Percentiles rank a stretch among this genome's conserved stretches.
Evolutionary conservation across 495 filamentous ascomycete species (phyloP).

Genomic region (Neurospora sp.): DNA sequence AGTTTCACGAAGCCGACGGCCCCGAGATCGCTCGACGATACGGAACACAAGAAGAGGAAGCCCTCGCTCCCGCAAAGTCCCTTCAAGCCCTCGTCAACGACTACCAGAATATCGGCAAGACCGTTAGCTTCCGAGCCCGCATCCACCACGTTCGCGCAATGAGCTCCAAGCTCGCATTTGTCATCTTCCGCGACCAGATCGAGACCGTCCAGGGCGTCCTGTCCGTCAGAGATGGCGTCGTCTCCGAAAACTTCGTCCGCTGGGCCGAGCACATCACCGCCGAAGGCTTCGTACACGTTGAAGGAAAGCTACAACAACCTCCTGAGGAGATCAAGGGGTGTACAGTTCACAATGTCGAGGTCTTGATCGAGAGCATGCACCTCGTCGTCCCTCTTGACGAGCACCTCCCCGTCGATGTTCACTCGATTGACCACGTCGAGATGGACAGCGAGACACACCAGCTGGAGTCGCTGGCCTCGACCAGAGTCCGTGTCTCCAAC

Average conservation of each 20-base stretch:
- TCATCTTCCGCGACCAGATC: conserved; percentile 73
- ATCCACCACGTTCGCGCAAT: conserved; percentile 76
- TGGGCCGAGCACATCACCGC: conserved; percentile 69
- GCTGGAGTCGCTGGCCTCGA: conserved; percentile 29
- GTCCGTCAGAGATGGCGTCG: conserved; percentile 40
- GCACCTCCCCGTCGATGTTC: conserved; percentile 63
- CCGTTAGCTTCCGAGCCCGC: conserved; percentile 70
- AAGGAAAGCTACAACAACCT: conserved; percentile 64
- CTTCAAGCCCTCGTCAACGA: conserved; percentile 14
- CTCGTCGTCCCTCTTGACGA: conserved; percentile 50
- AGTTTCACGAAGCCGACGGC: conserved; percentile 33
- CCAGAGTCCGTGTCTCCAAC: conserved; percentile 55
- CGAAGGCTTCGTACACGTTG: conserved; percentile 72
- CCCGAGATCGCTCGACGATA: conserved; percentile 51
- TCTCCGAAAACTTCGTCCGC: conserved; percentile 79
- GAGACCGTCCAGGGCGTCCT: conserved; percentile 77
- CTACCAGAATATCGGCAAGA: conserved; percentile 42
- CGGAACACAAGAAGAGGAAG: conserved; percentile 38
- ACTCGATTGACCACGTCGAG: conserved; percentile 32
- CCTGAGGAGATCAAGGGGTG: conserved; percentile 70
- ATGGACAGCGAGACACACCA: conserved; percentile 30
- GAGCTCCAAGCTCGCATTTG: conserved; percentile 80
- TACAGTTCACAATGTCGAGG: conserved; percentile 62
- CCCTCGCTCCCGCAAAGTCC: conserved; percentile 17
- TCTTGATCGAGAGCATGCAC: conserved; percentile 72